phyloP scores from a whole-genome alignment of 2,329 filamentous ascomycete species.

The Proliferodiscus dingleyae region DNA sequence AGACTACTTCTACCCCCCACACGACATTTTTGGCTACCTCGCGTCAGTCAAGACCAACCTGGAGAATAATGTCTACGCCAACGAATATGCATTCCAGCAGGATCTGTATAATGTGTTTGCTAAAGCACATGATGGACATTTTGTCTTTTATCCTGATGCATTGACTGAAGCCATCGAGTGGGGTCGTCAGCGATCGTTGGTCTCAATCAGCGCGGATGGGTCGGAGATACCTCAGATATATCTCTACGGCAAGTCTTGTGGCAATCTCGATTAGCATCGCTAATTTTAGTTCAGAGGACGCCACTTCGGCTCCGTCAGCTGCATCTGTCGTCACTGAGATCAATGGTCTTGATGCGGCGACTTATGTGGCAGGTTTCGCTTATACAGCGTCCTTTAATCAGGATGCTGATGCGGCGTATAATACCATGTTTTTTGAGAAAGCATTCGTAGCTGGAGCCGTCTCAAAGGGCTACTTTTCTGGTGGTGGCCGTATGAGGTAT shows the following conservation, averaged over 20 bases:
- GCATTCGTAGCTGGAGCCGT: slow-evolving; percentile 21
- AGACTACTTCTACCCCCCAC: slow-evolving; percentile 43
- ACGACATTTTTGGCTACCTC: slow-evolving; percentile 44
- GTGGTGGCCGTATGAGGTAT: slow-evolving; percentile 34
- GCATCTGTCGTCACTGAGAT: slow-evolving; percentile 48
- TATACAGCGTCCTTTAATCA: slow-evolving; percentile 34
- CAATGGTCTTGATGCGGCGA: slow-evolving; percentile 50
- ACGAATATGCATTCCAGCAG: slow-evolving; percentile 51
- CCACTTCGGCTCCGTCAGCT: slow-evolving; percentile 37
- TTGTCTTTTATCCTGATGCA: slow-evolving; percentile 49
- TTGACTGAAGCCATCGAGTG: slow-evolving; percentile 48
- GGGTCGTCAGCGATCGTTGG: slow-evolving; percentile 44
- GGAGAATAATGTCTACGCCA: slow-evolving; percentile 38
- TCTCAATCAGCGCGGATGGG: slow-evolving; percentile 59
- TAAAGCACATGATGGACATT: slow-evolving; percentile 61
- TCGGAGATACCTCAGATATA: slow-evolving; percentile 53
- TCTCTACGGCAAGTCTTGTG: slow-evolving; percentile 36
- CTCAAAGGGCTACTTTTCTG: slow-evolving; percentile 34
- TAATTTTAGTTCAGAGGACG: slow-evolving; percentile 32
- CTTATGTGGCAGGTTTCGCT: slow-evolving; percentile 43
- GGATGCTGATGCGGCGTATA: slow-evolving; percentile 38
- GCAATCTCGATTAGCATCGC: neutral
- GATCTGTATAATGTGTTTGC: slow-evolving; percentile 50
- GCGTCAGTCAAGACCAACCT: slow-evolving; percentile 42
- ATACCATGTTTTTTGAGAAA: slow-evolving; percentile 37